Base-by-base conservation (phyloP, 306 rosid species). In the Rosa rugosa region DNA sequence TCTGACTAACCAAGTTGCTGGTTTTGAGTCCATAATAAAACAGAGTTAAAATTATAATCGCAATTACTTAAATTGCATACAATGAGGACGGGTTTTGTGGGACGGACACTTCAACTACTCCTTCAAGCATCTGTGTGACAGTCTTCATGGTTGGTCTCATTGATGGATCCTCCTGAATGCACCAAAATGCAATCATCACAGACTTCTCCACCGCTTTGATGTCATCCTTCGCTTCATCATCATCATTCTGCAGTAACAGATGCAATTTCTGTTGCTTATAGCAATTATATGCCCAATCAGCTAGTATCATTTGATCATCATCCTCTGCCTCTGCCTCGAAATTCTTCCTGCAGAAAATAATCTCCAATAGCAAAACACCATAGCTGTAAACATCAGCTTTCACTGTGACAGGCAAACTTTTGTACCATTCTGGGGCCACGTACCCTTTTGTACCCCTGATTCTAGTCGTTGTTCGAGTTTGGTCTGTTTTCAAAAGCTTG, bases 401-500 rank as follows among this genome's bases (percentile, higher is more conserved):
- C 4, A 11, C 74, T n/a, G 75, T 68, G 22, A 67, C 17, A 13
- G 75, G 80, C 20, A 75, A 31, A 31, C 23, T 80, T 53, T 54
- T 75, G 46, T 60, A 75, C 71, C 71, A 76, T 47, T 76, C 79
- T 18, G 79, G 79, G 11, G 79, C 79, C 31, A 76, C 49, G 11
- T 60, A 60, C 3, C 79, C 71, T 62, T 46, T 76, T 44, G 79
- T 76, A 63, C 79, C 63, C 59, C 79, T 64, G 34, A 76, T 41
- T 14, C 42, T 23, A 45, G 79, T 63, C 20, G 41, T 62, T 12
- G 72, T 76, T 46, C 60, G 72, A 11, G 64, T 79, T 20, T 85
- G 84, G 9, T 79, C 72, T n/a, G 2, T 57, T 17, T 5, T 79
- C 65, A 85, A 36, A 25, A 82, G 86, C 73, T 85, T 85, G 14